Percentiles rank a stretch among this genome's conserved stretches.
phyloP scores from a whole-genome alignment of 192 early-diverging fungal genomes.

The Jimgerdemannia lactiflua region DNA sequence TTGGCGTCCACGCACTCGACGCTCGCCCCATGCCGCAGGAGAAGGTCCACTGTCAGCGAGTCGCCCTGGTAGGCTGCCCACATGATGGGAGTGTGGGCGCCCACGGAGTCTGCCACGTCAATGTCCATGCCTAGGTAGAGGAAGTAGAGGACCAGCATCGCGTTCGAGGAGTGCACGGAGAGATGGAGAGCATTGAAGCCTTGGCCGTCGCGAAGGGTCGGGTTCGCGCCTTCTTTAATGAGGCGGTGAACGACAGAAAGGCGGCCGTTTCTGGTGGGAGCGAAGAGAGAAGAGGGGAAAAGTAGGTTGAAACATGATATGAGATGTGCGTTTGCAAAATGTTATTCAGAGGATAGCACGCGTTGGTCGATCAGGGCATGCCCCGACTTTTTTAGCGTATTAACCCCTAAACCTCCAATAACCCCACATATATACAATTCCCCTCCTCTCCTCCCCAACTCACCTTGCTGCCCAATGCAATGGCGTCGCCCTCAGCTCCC shows the following conservation, averaged over 20 bases:
- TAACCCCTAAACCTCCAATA: not conserved
- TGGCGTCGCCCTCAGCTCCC: slow-evolving; percentile 80
- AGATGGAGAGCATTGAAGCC: slow-evolving; percentile 92
- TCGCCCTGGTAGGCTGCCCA: slow-evolving; percentile 93
- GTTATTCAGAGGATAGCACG: too few relatives aligned
- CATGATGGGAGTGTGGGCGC: slow-evolving; percentile 88
- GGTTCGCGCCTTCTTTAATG: slow-evolving; percentile 75
- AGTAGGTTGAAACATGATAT: not conserved
- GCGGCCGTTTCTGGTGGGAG: slow-evolving; percentile 60
- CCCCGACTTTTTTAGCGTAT: too few relatives aligned
- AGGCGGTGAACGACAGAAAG: slow-evolving; percentile 72
- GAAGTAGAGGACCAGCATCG: slow-evolving; percentile 74
- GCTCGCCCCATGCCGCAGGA: slow-evolving; percentile 68
- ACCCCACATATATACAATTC: not conserved
- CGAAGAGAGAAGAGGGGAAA: not conserved
- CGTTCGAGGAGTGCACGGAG: slow-evolving; percentile 79
- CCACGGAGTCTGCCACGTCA: slow-evolving; percentile 70
- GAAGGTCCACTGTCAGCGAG: slow-evolving; percentile 60
- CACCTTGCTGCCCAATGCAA: slow-evolving; percentile 91
- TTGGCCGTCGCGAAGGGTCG: slow-evolving; percentile 68
- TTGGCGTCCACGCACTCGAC: slow-evolving; percentile 66
- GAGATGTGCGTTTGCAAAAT: too few relatives aligned
- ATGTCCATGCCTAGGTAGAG: slow-evolving; percentile 68
- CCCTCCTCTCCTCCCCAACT: not conserved
- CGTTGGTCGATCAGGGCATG: too few relatives aligned